These are phyloP conservation scores for Pulveroboletus sp. DNA, from an alignment of 768 basidiomycete genomes.

Conservation along the genomic window DNA sequence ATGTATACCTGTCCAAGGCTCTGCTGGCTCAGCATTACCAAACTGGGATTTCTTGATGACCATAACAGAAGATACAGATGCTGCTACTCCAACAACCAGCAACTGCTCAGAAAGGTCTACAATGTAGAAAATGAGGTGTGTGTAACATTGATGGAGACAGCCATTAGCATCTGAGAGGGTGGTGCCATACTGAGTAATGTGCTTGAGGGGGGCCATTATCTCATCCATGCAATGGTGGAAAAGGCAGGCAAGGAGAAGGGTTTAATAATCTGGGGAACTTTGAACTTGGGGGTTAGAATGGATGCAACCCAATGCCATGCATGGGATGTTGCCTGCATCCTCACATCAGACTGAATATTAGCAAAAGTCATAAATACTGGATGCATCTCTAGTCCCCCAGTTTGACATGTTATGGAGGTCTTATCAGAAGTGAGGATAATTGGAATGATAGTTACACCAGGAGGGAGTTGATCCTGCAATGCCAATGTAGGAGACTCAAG, in stretches of 20 bases:
- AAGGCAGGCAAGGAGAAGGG: background rate
- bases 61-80: slow-evolving; percentile 13
- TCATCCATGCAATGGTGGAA: background rate
- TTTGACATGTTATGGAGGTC: background rate
- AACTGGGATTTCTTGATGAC: slow-evolving; percentile 10
- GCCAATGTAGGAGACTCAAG: no score
- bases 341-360: background rate
- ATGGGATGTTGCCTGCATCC: background rate
- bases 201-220: background rate
- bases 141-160: background rate
- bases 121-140: slow-evolving; percentile 14
- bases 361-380: background rate
- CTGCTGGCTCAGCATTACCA: slow-evolving; percentile 1
- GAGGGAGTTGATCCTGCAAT: no score
- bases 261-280: background rate
- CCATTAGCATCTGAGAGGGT: slow-evolving; percentile 21
- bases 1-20: background rate
- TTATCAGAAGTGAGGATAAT: background rate
- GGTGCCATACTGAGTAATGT: background rate
- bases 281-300: background rate
- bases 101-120: slow-evolving; percentile 19
- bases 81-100: slow-evolving; percentile 6
- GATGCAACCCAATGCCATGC: no score
- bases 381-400: background rate
- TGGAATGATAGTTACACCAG: no score